Percentiles rank a stretch among this genome's conserved stretches.
Conservation (phyloP, 2,329 filamentous ascomycete genomes). For the Colletotrichum filicis region DNA sequence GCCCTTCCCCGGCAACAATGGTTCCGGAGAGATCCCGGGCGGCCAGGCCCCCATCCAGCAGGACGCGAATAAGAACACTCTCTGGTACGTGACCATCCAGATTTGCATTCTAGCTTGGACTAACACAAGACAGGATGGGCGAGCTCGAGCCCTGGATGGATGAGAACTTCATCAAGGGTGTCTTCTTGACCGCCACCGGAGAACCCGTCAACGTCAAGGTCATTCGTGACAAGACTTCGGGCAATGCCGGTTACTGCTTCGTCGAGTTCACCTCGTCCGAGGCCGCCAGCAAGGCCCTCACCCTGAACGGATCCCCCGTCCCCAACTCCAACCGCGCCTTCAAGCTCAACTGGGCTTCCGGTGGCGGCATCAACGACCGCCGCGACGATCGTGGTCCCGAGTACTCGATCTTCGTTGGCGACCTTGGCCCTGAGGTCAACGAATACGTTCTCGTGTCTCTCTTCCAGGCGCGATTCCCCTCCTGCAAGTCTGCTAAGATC, state of each 20-base stretch:
- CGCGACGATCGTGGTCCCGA: slow-evolving; percentile 96
- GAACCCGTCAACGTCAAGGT: slow-evolving; percentile 99
- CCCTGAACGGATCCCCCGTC: slow-evolving; percentile 87
- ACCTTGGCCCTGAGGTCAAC: slow-evolving; percentile 97
- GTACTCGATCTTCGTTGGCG: slow-evolving; percentile 97
- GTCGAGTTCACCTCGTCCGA: slow-evolving; percentile 89
- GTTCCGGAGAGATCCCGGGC: slow-evolving; percentile 44
- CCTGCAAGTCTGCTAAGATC: slow-evolving; percentile 99
- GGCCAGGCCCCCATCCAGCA: slow-evolving; percentile 40
- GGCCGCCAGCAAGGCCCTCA: slow-evolving; percentile 90
- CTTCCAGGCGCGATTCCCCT: slow-evolving; percentile 95
- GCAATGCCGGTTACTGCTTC: slow-evolving; percentile 98
- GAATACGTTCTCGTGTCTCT: slow-evolving; percentile 97
- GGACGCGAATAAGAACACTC: slow-evolving; percentile 67
- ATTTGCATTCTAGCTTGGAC: background rate
- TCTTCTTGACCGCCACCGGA: slow-evolving; percentile 88
- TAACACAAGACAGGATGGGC: slow-evolving; percentile 80
- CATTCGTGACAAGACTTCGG: slow-evolving; percentile 98
- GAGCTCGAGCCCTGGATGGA: slow-evolving; percentile 99
- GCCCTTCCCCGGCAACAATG: slow-evolving; percentile 47
- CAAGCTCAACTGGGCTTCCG: slow-evolving; percentile 99
- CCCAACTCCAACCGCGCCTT: slow-evolving; percentile 95
- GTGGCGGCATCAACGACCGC: slow-evolving; percentile 93
- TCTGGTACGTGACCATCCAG: slow-evolving; percentile 57
- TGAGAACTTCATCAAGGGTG: slow-evolving; percentile 96